Evolutionary conservation across 2,329 filamentous ascomycete genomes (phyloP), one percentile per base, ranked within the genome.

Genomic region (Rugonectria rugulosa): DNA sequence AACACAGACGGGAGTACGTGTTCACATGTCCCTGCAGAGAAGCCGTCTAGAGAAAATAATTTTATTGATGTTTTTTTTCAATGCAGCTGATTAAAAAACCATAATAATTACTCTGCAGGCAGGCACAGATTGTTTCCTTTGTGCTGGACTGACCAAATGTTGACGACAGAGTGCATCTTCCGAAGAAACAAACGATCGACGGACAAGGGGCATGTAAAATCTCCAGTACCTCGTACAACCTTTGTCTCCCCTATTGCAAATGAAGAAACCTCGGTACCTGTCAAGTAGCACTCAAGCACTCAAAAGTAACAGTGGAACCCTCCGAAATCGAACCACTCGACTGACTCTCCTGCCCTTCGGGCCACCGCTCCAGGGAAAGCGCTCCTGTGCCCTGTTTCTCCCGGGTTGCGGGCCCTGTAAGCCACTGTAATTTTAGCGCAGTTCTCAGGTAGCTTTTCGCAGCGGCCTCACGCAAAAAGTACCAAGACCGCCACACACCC

Each of bases 321-420:
- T 52, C 65, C 65, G 63, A 67, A 68, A 56, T 68, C 65, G 65
- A 68, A 68, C 64, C 57, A 68, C 53, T 48, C 27, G 32, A 15
- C 37, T 37, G 19, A 40, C 48, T 27, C 43, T 48, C 41, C 27
- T 17, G 29, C 47, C 47, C 21, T 52, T 47, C 29, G 27, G 42
- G 47, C 36, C 55, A 47, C n/a, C 46, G 32, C 41, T 32, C 51
- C 62, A 45, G 55, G 47, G 61, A 51, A 51, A 43, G 59, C 54
- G 56, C 62, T 44, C 56, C 46, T 40, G 52, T 47, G 62, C 53
- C 63, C 60, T 62, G 61, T 62, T 63, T 68, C 51, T 65, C 55
- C 60, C 65, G 60, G 42, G 17, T 31, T 52, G 45, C 60, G 56
- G 49, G 50, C 55, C 54, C 54, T 43, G 46, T 34, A 21, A 56